phyloP scores from a whole-genome alignment of 1,284 basidiomycete species.

The Prillingera fragicola region DNA sequence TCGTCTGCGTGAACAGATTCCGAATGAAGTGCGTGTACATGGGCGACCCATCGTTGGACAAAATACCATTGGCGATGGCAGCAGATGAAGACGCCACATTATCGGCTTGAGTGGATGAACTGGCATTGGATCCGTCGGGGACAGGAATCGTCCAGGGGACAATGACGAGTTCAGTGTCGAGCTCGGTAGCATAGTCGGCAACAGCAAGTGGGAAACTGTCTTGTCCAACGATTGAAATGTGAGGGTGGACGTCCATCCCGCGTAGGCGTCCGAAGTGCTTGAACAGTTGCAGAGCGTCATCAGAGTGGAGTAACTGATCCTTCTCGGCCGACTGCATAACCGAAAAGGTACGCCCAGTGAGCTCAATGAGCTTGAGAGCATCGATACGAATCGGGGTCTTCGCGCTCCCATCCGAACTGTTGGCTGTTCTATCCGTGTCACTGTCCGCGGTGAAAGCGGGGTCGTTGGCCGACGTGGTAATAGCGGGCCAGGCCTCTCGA shows the following conservation, averaged over 20 bases:
- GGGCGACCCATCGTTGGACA: slow-evolving; percentile 42
- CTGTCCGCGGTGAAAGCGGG: slow-evolving; percentile 32
- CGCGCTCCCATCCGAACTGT: no score
- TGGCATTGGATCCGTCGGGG: slow-evolving; percentile 1
- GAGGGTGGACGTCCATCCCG: slow-evolving; percentile 58
- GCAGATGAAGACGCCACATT: slow-evolving; percentile 9
- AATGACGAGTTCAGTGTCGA: slow-evolving; percentile 66
- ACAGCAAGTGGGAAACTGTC: slow-evolving; percentile 68
- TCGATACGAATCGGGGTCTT: slow-evolving; percentile 50
- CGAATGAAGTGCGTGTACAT: slow-evolving; percentile 75
- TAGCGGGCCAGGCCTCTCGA: slow-evolving; percentile 48
- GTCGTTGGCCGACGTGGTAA: slow-evolving; percentile 57
- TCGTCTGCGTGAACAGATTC: slow-evolving; percentile 62
- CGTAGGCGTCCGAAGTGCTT: slow-evolving; percentile 68
- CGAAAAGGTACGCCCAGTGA: slow-evolving; percentile 78
- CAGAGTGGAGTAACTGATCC: slow-evolving; percentile 61
- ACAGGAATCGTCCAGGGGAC: slow-evolving; percentile 65
- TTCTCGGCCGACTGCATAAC: slow-evolving; percentile 74
- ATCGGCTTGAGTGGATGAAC: neutral
- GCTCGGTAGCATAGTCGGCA: slow-evolving; percentile 58
- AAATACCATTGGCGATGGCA: slow-evolving; percentile 38
- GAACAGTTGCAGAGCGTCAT: slow-evolving; percentile 75
- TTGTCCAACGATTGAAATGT: slow-evolving; percentile 61
- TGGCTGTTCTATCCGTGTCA: slow-evolving; percentile 15
- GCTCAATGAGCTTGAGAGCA: slow-evolving; percentile 78